Conservation (phyloP, 805 yeast species). For the Cyberlindnera veronae region DNA sequence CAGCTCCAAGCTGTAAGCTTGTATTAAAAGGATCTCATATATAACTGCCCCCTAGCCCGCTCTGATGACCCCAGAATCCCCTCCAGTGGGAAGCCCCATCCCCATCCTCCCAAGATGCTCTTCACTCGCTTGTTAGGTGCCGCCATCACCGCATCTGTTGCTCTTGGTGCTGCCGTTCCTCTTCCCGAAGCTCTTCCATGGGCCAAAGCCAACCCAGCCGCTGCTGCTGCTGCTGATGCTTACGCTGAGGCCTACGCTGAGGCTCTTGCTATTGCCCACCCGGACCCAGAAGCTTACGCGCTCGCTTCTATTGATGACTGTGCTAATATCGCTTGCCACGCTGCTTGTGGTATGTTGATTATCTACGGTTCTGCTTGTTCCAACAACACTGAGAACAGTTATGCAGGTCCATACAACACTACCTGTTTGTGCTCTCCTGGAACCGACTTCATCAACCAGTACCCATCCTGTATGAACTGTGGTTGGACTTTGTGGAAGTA, state of each 20-base stretch:
- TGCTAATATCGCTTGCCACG: slow-evolving; percentile 31
- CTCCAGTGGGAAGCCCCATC: too few species aligned
- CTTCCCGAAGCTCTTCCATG: too few species aligned
- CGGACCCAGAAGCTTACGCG: slow-evolving; percentile 26
- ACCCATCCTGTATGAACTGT: slow-evolving; percentile 31
- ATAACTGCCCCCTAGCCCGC: too few species aligned
- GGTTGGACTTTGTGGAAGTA: slow-evolving; percentile 36
- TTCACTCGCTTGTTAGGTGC: slow-evolving; percentile 13
- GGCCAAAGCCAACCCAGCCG: too few species aligned
- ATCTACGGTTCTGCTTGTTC: slow-evolving; percentile 29
- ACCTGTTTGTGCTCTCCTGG: slow-evolving; percentile 19
- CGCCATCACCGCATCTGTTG: slow-evolving; percentile 10
- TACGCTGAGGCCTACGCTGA: slow-evolving; percentile 15
- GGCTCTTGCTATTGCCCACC: slow-evolving; percentile 14
- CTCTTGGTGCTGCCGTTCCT: too few species aligned
- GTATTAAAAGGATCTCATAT: too few species aligned
- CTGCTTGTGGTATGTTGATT: slow-evolving; percentile 31
- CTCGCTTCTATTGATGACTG: slow-evolving; percentile 22
- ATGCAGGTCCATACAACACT: slow-evolving; percentile 17
- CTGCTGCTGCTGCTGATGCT: too few species aligned
- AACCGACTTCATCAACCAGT: too few species aligned
- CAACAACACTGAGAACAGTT: slow-evolving; percentile 7
- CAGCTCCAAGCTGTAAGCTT: too few species aligned
- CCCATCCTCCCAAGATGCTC: slow-evolving; percentile 2
- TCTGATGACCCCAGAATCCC: too few species aligned